Percentiles rank a stretch among this genome's conserved stretches.
Evolutionary conservation across 23 red algal genomes (phyloP).

Genomic region (Chondrus crispus): DNA sequence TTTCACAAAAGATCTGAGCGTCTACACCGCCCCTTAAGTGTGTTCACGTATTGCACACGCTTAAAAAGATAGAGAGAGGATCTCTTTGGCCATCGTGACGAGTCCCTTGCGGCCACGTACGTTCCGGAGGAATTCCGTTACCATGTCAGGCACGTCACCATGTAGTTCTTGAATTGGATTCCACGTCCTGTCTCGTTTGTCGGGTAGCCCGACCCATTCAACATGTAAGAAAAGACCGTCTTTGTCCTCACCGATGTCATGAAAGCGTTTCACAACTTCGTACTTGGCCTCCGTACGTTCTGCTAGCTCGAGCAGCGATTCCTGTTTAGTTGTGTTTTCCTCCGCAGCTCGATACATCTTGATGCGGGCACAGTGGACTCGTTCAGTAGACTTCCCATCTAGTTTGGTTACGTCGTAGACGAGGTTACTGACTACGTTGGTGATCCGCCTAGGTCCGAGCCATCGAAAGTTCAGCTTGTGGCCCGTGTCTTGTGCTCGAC

Average conservation of each 20-base stretch:
- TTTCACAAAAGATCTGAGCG: too few species aligned
- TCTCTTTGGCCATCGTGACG: too few species aligned
- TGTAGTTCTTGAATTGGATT: not conserved
- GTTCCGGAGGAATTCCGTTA: not conserved
- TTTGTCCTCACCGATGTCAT: not conserved
- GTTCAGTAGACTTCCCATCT: not conserved
- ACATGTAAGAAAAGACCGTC: not conserved
- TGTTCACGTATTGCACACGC: too few species aligned
- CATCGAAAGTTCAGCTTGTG: not conserved
- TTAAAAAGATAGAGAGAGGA: too few species aligned
- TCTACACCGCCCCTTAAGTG: too few species aligned
- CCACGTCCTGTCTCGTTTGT: slow-evolving; percentile 37
- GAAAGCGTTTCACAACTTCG: not conserved
- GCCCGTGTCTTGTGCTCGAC: not conserved
- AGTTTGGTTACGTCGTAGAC: not conserved
- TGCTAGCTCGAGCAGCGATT: not conserved
- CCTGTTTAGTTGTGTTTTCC: not conserved
- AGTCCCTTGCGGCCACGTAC: too few species aligned
- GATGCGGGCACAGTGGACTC: not conserved
- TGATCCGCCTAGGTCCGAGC: not conserved
- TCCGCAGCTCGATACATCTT: not conserved
- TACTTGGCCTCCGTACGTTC: not conserved
- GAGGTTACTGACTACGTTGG: not conserved
- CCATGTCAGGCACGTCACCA: slow-evolving; percentile 19
- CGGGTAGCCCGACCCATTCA: slow-evolving; percentile 6